These are phyloP conservation scores for Suillus luteus DNA, from an alignment of 768 basidiomycete species.

Conservation along the genomic window DNA sequence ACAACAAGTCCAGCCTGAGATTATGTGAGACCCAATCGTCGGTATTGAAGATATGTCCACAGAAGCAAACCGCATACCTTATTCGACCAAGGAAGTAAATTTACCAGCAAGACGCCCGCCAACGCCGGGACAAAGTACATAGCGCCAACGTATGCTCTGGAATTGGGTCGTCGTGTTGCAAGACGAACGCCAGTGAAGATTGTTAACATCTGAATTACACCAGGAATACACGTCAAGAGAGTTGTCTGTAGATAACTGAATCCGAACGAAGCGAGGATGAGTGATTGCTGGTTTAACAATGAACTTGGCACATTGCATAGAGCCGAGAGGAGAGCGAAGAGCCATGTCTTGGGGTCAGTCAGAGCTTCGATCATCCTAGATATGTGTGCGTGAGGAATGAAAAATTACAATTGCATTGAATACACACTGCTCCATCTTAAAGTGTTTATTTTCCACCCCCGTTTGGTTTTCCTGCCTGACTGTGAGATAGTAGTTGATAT, in stretches of 20 bases:
- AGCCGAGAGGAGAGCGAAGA: neutral
- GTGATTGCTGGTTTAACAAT: neutral
- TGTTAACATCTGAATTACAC: neutral
- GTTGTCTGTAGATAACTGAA: neutral
- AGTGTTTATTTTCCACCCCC: neutral
- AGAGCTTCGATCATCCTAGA: neutral
- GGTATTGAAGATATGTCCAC: neutral
- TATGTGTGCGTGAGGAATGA: neutral
- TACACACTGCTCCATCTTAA: neutral
- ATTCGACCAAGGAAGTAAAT: neutral
- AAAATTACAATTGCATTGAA: neutral
- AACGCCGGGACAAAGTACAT: neutral
- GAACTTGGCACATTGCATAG: neutral
- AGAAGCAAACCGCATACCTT: neutral
- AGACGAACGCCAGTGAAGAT: neutral
- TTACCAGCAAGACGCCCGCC: neutral
- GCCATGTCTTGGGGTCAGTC: neutral
- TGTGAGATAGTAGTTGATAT: neutral
- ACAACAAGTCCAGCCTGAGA: constrained; percentile 38
- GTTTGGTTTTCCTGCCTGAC: neutral
- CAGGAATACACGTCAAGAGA: neutral
- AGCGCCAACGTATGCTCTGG: neutral
- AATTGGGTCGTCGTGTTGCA: neutral
- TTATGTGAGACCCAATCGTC: neutral
- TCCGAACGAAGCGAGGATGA: neutral